Evolutionary conservation across 305 asterid genomes (phyloP), one percentile per base, ranked within the genome.

Genomic region (Salvia sclarea): DNA sequence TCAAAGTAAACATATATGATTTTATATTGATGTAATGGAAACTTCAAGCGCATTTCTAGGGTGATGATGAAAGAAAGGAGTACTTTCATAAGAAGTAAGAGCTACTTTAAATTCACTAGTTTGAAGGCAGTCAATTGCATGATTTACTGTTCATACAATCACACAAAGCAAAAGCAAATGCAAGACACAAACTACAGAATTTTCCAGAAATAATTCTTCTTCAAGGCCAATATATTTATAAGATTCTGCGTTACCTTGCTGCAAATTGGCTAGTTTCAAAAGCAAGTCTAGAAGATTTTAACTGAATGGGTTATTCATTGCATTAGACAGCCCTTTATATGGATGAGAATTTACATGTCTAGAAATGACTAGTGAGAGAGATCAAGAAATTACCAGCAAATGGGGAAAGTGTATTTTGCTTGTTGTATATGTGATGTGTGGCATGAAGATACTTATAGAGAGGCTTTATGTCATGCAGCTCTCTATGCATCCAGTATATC

Each of bases 401-500:
- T 0, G 97, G 98, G 71, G 98, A 93, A 67, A 93, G 95, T 17
- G 98, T 90, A 65, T 93, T 90, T 75, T 93, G 96, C 92, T 93
- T 93, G 91, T 93, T 93, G 79, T 93, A 88, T 79, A 93, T 87
- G 82, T 93, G 98, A 80, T 93, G 97, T 4, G 95, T 90, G 57
- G 92, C 95, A 30, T 93, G 96, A 35, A 93, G 97, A 81, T 87
- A 82, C 83, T 92, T 92, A 70, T 93, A 93, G 22, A 93, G 89
- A 48, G 98, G 97, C 61, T 90, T 93, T 75, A 93, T 87, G 86
- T 91, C 98, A 56, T 93, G 98, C 73, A 90, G 80, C 79, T 87
- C 94, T 56, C 95, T 80, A 53, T 93, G 98, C 98, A 91, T 85
- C 98, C 98, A 93, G 64, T 93, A 93, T 66, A 93, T 93, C 38